phyloP scores from a whole-genome alignment of 2,329 filamentous ascomycete genomes.

The Sphaerulina musiva region DNA sequence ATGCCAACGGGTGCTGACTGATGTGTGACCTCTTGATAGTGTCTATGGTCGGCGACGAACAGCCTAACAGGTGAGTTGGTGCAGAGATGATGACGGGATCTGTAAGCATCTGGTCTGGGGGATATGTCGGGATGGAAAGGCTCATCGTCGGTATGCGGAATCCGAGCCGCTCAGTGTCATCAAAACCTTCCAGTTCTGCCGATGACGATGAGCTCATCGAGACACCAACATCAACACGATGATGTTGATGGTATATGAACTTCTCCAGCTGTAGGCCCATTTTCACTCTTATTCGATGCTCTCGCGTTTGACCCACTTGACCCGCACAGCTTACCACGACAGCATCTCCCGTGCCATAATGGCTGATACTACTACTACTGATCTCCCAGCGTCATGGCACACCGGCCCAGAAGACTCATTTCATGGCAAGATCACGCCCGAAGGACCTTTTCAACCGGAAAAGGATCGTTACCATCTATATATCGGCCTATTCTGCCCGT shows the following conservation, averaged over 20 bases:
- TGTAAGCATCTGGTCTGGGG: too few species aligned
- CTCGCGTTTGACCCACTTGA: slow-evolving; percentile 8
- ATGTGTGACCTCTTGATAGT: slow-evolving; percentile 3
- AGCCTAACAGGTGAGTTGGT: slow-evolving; percentile 1
- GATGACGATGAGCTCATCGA: background rate
- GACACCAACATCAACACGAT: background rate
- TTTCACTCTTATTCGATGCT: slow-evolving; percentile 1
- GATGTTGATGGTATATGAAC: background rate
- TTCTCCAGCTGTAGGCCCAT: background rate
- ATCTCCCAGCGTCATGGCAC: slow-evolving; percentile 23
- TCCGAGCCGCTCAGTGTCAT: background rate
- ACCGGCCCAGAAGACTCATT: slow-evolving; percentile 40
- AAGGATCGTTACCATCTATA: slow-evolving; percentile 51
- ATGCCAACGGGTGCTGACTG: slow-evolving; percentile 2
- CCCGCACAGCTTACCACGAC: slow-evolving; percentile 1
- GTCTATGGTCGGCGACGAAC: background rate
- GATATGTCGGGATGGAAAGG: too few species aligned
- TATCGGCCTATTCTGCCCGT: slow-evolving; percentile 58
- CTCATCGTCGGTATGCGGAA: too few species aligned
- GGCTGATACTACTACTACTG: background rate
- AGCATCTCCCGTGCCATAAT: background rate
- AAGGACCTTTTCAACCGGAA: slow-evolving; percentile 46
- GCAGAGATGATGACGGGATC: background rate
- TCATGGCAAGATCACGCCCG: slow-evolving; percentile 46
- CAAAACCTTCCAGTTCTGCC: too few species aligned